Conservation (phyloP, 2,329 filamentous ascomycete genomes). For the Rachicladosporium sp. region DNA sequence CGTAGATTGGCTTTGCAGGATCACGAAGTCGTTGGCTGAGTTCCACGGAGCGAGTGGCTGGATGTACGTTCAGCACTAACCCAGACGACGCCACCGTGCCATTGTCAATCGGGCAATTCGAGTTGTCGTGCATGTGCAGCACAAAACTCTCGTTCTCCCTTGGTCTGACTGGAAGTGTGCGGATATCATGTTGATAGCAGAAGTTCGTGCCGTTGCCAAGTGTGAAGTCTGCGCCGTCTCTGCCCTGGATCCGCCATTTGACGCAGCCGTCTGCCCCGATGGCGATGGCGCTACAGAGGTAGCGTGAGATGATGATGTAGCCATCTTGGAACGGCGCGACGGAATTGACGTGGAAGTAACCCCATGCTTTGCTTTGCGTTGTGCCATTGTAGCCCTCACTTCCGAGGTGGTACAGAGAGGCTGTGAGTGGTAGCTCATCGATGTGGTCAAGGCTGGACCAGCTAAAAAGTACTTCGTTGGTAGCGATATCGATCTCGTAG, state of each 20-base stretch:
- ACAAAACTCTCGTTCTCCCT: constrained; percentile 29
- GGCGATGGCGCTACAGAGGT: constrained; percentile 35
- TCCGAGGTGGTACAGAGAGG: constrained; percentile 22
- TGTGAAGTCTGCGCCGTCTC: not conserved
- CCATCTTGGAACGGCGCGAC: constrained; percentile 36
- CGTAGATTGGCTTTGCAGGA: constrained; percentile 11
- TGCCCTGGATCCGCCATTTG: constrained; percentile 33
- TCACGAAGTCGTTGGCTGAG: constrained; percentile 3
- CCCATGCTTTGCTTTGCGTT: constrained; percentile 26
- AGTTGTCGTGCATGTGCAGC: constrained; percentile 40
- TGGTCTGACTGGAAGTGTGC: constrained; percentile 23
- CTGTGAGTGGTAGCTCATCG: constrained; percentile 14
- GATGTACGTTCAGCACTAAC: constrained; percentile 1
- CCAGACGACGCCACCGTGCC: constrained; percentile 8
- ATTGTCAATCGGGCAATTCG: constrained; percentile 25
- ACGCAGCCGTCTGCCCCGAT: constrained; percentile 32
- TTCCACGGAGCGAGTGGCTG: constrained; percentile 7
- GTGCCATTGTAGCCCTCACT: constrained; percentile 28
- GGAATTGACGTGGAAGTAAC: constrained; percentile 43
- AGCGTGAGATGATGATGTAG: constrained; percentile 39
- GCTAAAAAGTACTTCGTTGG: constrained; percentile 41
- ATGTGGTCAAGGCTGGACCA: constrained; percentile 42
- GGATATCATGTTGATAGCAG: constrained; percentile 37
- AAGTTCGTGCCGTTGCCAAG: constrained; percentile 23
- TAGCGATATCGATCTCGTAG: constrained; percentile 35